A percentile compares a stretch with the other conserved stretches of the same genome.
phyloP scores from a whole-genome alignment of 1,284 basidiomycete genomes.

The Cutaneotrichosporon dermatis region DNA sequence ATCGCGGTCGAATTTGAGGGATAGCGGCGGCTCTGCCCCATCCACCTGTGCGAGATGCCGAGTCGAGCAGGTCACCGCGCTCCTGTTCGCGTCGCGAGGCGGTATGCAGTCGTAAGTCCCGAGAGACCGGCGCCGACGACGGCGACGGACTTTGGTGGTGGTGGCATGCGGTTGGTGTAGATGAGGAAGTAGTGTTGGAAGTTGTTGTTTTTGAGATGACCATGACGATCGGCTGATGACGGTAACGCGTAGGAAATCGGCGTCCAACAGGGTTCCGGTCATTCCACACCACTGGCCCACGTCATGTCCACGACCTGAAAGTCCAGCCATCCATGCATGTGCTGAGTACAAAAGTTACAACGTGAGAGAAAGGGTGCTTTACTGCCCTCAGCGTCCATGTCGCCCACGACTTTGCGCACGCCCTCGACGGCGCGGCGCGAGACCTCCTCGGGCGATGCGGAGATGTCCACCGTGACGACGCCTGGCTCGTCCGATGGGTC shows the following conservation, averaged over 20 bases:
- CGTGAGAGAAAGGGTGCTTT: not conserved
- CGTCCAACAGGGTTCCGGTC: not conserved
- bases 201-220: too few relatives aligned
- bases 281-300: not conserved
- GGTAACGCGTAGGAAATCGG: too few relatives aligned
- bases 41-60: slow-evolving; percentile 56
- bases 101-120: slow-evolving; percentile 44
- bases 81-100: slow-evolving; percentile 22
- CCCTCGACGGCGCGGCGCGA: slow-evolving; percentile 48
- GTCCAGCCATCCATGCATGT: not conserved
- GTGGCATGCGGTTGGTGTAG: too few relatives aligned
- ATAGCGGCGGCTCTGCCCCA: slow-evolving; percentile 68
- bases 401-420: slow-evolving; percentile 27
- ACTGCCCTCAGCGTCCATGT: slow-evolving; percentile 17
- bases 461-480: slow-evolving; percentile 63
- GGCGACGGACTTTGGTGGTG: slow-evolving; percentile 20
- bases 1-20: slow-evolving; percentile 35
- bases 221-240: too few relatives aligned
- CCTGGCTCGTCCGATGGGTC: slow-evolving; percentile 63
- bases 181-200: too few relatives aligned
- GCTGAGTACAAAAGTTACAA: not conserved
- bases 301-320: not conserved
- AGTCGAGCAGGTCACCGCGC: slow-evolving; percentile 13
- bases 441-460: slow-evolving; percentile 59
- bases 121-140: slow-evolving; percentile 46